Base-by-base conservation (phyloP, 2,329 filamentous ascomycete species). In the Fusarium compactum region DNA sequence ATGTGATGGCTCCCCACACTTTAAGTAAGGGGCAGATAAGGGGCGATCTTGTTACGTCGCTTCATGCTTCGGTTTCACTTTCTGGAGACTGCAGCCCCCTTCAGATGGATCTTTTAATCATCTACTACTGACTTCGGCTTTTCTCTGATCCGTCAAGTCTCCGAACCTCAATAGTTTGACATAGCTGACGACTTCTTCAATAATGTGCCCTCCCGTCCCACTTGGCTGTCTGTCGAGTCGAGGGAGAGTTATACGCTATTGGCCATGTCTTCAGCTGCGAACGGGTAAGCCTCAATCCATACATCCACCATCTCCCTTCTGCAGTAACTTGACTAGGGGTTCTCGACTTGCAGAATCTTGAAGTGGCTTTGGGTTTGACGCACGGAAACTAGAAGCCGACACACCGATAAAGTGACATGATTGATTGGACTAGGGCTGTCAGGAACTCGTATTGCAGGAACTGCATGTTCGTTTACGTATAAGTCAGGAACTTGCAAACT, bases 31-130 rank as follows among this genome's bases (percentile, higher is more conserved):
- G 73, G 69, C 58, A 66, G 57, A 65, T 67, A 60, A 58, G 65
- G 65, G 69, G 73, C 45, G 60, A 72, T 72, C 61, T 58, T 69
- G 50, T 62, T 55, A 63, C 27, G 63, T 70, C 70, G 64, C 71
- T 58, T 70, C 66, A 34, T 54, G 44, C 52, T 68, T 62, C 41
- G 71, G 68, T 71, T 71, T 71, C 68, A 71, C 53, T 65, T 57
- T 58, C 55, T 44, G 27, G 51, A 58, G 59, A 46, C 48, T 51
- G 64, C 52, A 44, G 25, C 25, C 64, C 54, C 55, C 60, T 69
- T 55, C 44, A 62, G 45, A 59, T 50, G 62, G 16, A 34, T 38
- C 38, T 47, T 20, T 29, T 67, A 29, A 62, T 56, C 51, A 18
- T 27, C 22, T 14, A 18, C 40, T n/a, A 20, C 34, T 45, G 51